Evolutionary conservation across 495 filamentous ascomycete genomes (phyloP).

Genomic region (Penicillium turbatum): DNA sequence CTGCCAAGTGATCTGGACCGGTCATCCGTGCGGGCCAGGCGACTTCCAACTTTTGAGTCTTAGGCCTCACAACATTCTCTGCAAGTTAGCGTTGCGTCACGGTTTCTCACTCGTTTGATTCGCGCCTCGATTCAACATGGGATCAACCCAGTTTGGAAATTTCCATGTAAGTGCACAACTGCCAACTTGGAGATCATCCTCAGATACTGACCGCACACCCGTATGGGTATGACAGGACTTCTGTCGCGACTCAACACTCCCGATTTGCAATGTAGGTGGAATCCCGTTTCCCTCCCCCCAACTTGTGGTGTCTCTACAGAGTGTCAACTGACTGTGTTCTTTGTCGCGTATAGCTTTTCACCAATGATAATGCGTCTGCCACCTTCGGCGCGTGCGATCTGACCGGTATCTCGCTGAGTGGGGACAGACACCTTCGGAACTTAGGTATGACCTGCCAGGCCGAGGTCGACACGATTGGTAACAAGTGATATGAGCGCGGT

Average conservation of each 20-base stretch:
- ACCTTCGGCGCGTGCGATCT: constrained; percentile 65
- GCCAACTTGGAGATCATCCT: constrained; percentile 8
- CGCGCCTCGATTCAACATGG: constrained; percentile 37
- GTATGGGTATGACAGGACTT: constrained; percentile 60
- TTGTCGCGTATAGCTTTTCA: constrained; percentile 45
- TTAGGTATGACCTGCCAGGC: constrained; percentile 58
- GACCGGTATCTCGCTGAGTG: constrained; percentile 64
- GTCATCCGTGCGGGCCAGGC: constrained; percentile 33
- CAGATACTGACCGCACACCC: constrained; percentile 20
- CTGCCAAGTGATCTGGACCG: constrained; percentile 25
- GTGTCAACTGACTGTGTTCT: constrained; percentile 20
- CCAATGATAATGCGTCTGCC: constrained; percentile 45
- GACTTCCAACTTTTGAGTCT: constrained; percentile 17
- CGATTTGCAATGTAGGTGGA: constrained; percentile 87
- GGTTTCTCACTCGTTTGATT: constrained; percentile 7
- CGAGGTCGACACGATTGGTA: not conserved
- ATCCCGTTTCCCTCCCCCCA: not conserved
- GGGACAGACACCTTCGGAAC: constrained; percentile 66
- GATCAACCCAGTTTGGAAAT: constrained; percentile 76
- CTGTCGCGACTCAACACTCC: constrained; percentile 93
- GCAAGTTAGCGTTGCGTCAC: constrained; percentile 6
- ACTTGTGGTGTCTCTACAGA: not conserved
- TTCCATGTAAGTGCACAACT: constrained; percentile 65
- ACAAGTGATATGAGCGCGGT: not conserved
- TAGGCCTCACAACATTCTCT: not conserved